These are phyloP conservation scores for Ophiosphaerella korrae DNA, from an alignment of 2,329 filamentous ascomycete genomes.

Conservation along the genomic window DNA sequence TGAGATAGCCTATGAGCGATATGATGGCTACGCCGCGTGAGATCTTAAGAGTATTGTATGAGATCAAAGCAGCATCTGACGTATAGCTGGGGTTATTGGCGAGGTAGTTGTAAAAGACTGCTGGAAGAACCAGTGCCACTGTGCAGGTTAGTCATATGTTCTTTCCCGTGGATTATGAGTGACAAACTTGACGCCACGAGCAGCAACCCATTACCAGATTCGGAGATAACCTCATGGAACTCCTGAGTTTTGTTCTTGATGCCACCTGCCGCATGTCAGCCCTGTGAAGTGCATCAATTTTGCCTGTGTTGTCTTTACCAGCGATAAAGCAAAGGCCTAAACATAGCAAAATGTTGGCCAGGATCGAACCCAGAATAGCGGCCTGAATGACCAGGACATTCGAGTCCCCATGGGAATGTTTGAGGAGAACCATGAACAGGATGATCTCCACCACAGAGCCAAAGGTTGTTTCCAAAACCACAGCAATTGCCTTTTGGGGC, in stretches of 20 bases:
- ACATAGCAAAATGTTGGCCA: slow-evolving; percentile 82
- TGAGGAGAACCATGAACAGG: slow-evolving; percentile 77
- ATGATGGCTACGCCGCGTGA: slow-evolving; percentile 74
- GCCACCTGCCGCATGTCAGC: slow-evolving; percentile 54
- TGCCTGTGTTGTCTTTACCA: slow-evolving; percentile 36
- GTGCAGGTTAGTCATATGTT: slow-evolving; percentile 21
- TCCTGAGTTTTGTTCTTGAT: slow-evolving; percentile 68
- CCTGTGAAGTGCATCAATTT: neutral
- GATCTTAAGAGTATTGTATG: slow-evolving; percentile 64
- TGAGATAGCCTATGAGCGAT: slow-evolving; percentile 68
- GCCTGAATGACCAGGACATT: slow-evolving; percentile 76
- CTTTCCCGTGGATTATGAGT: neutral
- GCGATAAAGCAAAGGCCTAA: slow-evolving; percentile 80
- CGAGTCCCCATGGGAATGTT: slow-evolving; percentile 47
- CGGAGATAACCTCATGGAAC: slow-evolving; percentile 77
- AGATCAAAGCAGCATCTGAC: slow-evolving; percentile 61
- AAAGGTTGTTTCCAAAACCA: slow-evolving; percentile 64
- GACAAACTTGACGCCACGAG: slow-evolving; percentile 71
- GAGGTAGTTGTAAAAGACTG: slow-evolving; percentile 59
- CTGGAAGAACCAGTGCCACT: slow-evolving; percentile 56
- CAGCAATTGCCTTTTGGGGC: slow-evolving; percentile 69
- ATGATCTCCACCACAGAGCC: slow-evolving; percentile 82
- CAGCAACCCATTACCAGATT: slow-evolving; percentile 77
- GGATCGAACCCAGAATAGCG: slow-evolving; percentile 80
- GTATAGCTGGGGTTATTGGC: slow-evolving; percentile 36